phyloP scores from a whole-genome alignment of 345 rosid genomes.

The Aethionema arabicum region DNA sequence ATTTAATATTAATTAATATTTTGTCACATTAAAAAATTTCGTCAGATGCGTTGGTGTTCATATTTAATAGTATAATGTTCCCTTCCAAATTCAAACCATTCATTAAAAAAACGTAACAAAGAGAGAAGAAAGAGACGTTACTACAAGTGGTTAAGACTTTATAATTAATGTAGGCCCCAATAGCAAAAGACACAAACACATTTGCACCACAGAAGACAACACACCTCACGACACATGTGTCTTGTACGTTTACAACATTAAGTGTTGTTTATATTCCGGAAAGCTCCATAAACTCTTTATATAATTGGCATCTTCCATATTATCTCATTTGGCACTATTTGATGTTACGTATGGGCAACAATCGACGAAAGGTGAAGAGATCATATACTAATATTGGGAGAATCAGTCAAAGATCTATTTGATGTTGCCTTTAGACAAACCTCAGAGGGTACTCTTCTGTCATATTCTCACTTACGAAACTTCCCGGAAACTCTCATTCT shows the following conservation, averaged over 20 bases:
- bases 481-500: constrained; percentile 19
- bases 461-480: constrained; percentile 9
- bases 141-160: too few species aligned
- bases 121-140: too few species aligned
- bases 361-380: not conserved
- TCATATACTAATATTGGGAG: constrained; percentile 4
- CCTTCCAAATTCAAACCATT: too few species aligned
- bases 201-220: not conserved
- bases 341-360: constrained; percentile 1
- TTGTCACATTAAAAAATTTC: too few species aligned
- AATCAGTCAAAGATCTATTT: constrained; percentile 4
- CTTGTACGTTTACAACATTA: constrained; percentile 26
- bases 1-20: too few species aligned
- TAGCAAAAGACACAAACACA: constrained; percentile 17
- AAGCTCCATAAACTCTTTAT: constrained; percentile 20
- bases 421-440: not conserved
- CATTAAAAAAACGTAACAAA: too few species aligned
- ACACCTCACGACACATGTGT: constrained; percentile 31
- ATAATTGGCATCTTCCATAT: not conserved
- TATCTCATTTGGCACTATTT: constrained; percentile 12
- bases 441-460: constrained; percentile 2
- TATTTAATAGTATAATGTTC: too few species aligned
- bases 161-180: constrained; percentile 5
- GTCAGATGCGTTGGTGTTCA: too few species aligned
- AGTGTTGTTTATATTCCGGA: constrained; percentile 25